A percentile compares a stretch with the other conserved stretches of the same genome.
Evolutionary conservation across 2,329 filamentous ascomycete species (phyloP).

Genomic region (Epichloe amarillans): DNA sequence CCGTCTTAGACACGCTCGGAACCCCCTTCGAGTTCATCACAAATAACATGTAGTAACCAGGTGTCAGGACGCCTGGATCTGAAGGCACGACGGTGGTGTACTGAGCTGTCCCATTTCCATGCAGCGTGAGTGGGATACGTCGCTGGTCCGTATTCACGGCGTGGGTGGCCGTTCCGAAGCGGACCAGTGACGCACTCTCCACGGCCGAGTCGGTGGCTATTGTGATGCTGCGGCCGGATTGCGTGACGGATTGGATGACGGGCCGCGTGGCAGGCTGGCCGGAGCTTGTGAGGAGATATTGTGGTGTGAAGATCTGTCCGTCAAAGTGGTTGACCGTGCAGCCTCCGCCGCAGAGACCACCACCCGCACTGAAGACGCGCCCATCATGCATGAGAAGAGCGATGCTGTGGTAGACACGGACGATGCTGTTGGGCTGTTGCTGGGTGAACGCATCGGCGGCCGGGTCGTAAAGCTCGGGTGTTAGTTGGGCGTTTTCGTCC

Average conservation of each 20-base stretch:
- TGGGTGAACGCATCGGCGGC: slow-evolving; percentile 24
- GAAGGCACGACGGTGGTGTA: slow-evolving; percentile 29
- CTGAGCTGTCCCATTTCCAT: slow-evolving; percentile 12
- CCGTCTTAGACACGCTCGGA: slow-evolving; percentile 31
- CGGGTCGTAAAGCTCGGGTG: slow-evolving; percentile 34
- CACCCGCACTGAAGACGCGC: slow-evolving; percentile 35
- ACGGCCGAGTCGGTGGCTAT: slow-evolving; percentile 11
- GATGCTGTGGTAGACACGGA: slow-evolving; percentile 36
- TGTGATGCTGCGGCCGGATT: slow-evolving; percentile 12
- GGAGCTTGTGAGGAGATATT: slow-evolving; percentile 37
- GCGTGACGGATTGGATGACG: slow-evolving; percentile 17
- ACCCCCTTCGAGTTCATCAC: slow-evolving; percentile 30
- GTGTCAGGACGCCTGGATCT: slow-evolving; percentile 35
- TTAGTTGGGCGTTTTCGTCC: slow-evolving; percentile 26
- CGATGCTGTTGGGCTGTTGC: slow-evolving; percentile 23
- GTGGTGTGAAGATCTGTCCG: slow-evolving; percentile 40
- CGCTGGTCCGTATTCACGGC: slow-evolving; percentile 46
- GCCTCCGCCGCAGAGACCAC: slow-evolving; percentile 37
- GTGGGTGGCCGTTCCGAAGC: slow-evolving; percentile 37
- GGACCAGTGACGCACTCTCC: slow-evolving; percentile 27
- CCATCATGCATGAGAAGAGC: slow-evolving; percentile 36
- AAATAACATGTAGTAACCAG: slow-evolving; percentile 43
- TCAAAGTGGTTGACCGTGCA: slow-evolving; percentile 37
- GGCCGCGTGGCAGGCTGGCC: slow-evolving; percentile 28
- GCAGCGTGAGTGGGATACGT: slow-evolving; percentile 29